Conservation (phyloP, 2,329 filamentous ascomycete genomes). For the Aspergillus sergii region DNA sequence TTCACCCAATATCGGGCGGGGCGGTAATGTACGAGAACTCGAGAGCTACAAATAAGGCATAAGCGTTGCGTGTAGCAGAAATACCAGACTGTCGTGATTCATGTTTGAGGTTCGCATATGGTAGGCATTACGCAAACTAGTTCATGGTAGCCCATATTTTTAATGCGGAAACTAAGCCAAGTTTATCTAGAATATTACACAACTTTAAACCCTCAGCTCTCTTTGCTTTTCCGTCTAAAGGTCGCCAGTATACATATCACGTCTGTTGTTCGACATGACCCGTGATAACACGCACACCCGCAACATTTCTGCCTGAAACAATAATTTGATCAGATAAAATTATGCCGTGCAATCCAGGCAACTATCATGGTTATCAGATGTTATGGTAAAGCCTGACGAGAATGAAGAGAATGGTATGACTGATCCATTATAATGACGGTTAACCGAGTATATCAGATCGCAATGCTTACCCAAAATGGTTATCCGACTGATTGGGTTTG, state of each 20-base stretch:
- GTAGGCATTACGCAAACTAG: too few relatives aligned
- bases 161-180: not conserved
- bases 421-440: not conserved
- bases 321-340: not conserved
- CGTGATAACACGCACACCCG: not conserved
- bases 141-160: too few relatives aligned
- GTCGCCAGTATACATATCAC: not conserved
- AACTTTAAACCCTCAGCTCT: not conserved
- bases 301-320: not conserved
- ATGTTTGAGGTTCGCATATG: too few relatives aligned
- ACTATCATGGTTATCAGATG: not conserved
- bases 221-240: too few relatives aligned
- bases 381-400: not conserved
- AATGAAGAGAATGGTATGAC: not conserved
- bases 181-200: not conserved
- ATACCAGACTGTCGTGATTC: too few relatives aligned
- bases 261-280: not conserved
- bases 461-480: constrained; percentile 9
- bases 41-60: too few relatives aligned
- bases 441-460: not conserved
- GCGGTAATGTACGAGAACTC: too few relatives aligned
- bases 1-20: not conserved
- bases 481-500: not conserved
- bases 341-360: too few relatives aligned
- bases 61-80: too few relatives aligned